A percentile compares a stretch with the other conserved stretches of the same genome.
These are phyloP conservation scores for Dactylonectria macrodidyma DNA, from an alignment of 2,329 filamentous ascomycete species.

Conservation along the genomic window DNA sequence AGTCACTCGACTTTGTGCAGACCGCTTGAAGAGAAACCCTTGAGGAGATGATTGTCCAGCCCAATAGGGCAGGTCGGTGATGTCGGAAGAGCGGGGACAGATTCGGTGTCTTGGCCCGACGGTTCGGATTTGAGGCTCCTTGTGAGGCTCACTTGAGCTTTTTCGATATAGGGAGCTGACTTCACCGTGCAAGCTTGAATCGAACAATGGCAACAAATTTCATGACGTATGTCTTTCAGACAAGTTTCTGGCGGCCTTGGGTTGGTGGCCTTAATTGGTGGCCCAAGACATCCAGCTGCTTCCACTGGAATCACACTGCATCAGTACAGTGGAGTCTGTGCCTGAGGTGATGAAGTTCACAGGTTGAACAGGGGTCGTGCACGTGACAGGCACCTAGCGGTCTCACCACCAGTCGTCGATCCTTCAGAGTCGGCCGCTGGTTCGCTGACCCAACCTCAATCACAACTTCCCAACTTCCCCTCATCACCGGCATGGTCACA, in stretches of 20 bases:
- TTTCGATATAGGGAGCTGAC: too few relatives aligned
- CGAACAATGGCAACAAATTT: not conserved
- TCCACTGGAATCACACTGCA: not conserved
- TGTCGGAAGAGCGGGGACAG: slow-evolving; percentile 28
- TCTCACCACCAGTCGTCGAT: slow-evolving; percentile 31
- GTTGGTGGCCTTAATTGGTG: too few relatives aligned
- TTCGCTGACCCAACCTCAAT: slow-evolving; percentile 31
- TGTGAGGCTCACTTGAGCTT: slow-evolving; percentile 7
- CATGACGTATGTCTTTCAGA: slow-evolving; percentile 11
- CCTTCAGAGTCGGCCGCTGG: slow-evolving; percentile 18
- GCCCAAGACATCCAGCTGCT: not conserved
- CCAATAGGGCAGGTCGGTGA: slow-evolving; percentile 31
- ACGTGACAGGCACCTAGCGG: slow-evolving; percentile 37
- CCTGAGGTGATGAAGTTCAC: not conserved
- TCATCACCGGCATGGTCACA: slow-evolving; percentile 44
- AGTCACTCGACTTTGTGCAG: slow-evolving; percentile 13
- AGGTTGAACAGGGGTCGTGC: slow-evolving; percentile 13
- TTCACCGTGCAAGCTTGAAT: slow-evolving; percentile 6
- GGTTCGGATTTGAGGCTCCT: slow-evolving; percentile 17
- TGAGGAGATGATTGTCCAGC: not conserved
- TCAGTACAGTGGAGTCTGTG: not conserved
- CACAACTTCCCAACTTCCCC: slow-evolving; percentile 17
- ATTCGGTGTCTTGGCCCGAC: not conserved
- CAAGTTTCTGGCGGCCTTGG: not conserved
- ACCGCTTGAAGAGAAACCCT: slow-evolving; percentile 1